Percentiles rank a stretch among this genome's conserved stretches.
phyloP scores from a whole-genome alignment of 2,329 filamentous ascomycete genomes.

The Hawksworthiomyces lignivorus region DNA sequence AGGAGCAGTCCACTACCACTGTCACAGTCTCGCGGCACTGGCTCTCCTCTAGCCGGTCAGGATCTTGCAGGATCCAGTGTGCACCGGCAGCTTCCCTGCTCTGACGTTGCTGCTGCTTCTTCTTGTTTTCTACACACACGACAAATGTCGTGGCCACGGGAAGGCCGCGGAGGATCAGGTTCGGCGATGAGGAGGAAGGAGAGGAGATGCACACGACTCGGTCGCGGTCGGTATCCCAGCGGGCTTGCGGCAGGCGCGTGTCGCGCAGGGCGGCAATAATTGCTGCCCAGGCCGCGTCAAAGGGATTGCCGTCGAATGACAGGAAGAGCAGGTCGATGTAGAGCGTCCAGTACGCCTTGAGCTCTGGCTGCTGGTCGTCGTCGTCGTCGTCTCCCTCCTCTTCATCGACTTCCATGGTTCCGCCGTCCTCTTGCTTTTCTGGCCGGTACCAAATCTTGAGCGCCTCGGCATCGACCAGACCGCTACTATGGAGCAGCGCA shows the following conservation, averaged over 20 bases:
- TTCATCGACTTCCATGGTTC: conserved; percentile 14
- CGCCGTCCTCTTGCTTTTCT: conserved; percentile 25
- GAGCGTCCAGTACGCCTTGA: conserved; percentile 89
- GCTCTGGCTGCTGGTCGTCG: conserved; percentile 23
- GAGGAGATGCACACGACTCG: conserved; percentile 61
- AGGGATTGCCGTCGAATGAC: conserved; percentile 82
- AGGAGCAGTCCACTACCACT: conserved; percentile 61
- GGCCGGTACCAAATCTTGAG: conserved; percentile 65
- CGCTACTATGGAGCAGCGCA: conserved; percentile 64
- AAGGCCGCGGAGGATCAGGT: conserved; percentile 54
- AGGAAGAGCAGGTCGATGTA: conserved; percentile 96
- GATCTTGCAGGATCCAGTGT: conserved; percentile 77
- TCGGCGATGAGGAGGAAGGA: conserved; percentile 24
- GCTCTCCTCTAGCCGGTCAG: conserved; percentile 82
- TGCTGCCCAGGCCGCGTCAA: conserved; percentile 85
- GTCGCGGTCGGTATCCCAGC: conserved; percentile 78
- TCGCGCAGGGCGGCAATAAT: conserved; percentile 72
- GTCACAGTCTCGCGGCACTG: conserved; percentile 78
- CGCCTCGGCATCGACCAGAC: conserved; percentile 57
- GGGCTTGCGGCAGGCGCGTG: conserved; percentile 68
- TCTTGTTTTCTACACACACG: conserved; percentile 54
- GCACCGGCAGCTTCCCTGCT: conserved; percentile 25
- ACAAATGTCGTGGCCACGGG: conserved; percentile 72
- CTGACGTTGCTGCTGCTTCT: conserved; percentile 43
- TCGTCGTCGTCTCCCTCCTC: conserved; percentile 23